A percentile compares a stretch with the other conserved stretches of the same genome.
Conservation (phyloP, 2,329 filamentous ascomycete genomes). For the Ophiosphaerella narmari region DNA sequence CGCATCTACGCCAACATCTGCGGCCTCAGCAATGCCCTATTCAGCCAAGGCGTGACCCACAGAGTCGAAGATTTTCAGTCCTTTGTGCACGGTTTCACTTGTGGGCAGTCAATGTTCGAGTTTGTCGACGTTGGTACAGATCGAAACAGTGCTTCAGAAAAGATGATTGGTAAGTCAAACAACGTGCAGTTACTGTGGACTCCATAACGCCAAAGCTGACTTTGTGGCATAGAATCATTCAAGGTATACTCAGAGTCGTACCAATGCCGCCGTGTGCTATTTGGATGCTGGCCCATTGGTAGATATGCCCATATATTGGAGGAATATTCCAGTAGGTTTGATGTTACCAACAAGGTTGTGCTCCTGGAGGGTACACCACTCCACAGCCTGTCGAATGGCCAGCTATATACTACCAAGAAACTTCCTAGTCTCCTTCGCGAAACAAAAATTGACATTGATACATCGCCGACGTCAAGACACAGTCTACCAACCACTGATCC, state of each 20-base stretch:
- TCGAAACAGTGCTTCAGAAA: slow-evolving; percentile 53
- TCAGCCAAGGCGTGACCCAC: slow-evolving; percentile 51
- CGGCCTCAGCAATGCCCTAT: slow-evolving; percentile 55
- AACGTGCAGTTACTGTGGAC: background rate
- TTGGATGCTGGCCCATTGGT: slow-evolving; percentile 63
- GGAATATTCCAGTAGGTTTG: slow-evolving; percentile 52
- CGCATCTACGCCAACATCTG: slow-evolving; percentile 61
- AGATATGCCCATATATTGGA: slow-evolving; percentile 60
- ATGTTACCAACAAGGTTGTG: slow-evolving; percentile 55
- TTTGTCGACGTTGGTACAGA: slow-evolving; percentile 54
- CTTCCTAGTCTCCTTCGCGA: slow-evolving; percentile 60
- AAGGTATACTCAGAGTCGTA: slow-evolving; percentile 61
- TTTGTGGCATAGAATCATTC: slow-evolving; percentile 54
- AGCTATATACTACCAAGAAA: slow-evolving; percentile 58
- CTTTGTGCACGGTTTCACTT: slow-evolving; percentile 62
- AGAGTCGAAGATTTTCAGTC: slow-evolving; percentile 52
- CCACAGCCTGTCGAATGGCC: slow-evolving; percentile 55
- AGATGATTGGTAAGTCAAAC: slow-evolving; percentile 52
- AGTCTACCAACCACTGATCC: slow-evolving; percentile 1
- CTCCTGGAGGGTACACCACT: slow-evolving; percentile 63
- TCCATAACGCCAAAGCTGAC: background rate
- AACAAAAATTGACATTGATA: slow-evolving; percentile 49
- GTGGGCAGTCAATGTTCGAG: slow-evolving; percentile 51
- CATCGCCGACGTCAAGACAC: slow-evolving; percentile 2
- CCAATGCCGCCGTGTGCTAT: slow-evolving; percentile 64